Evolutionary conservation across 495 filamentous ascomycete species (phyloP), one percentile per base, ranked within the genome.

Genomic region (Podospora australis): DNA sequence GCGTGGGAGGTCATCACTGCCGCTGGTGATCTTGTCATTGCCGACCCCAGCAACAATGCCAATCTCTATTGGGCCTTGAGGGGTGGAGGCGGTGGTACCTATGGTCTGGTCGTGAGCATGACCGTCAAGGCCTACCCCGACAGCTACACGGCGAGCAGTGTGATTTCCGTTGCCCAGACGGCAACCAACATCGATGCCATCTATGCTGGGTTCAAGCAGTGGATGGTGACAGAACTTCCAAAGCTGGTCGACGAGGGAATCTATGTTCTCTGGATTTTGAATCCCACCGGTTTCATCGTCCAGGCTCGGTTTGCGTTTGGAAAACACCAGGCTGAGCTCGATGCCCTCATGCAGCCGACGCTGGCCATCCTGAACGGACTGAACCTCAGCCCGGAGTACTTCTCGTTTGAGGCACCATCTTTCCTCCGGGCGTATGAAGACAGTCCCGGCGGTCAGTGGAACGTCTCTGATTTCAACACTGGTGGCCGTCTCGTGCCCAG

Each of bases 51-150:
- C n/a, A 51, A 60, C 6, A 63, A 82, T 26, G 43, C 64, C 0
- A 80, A 83, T 28, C 68, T 82, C 2, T 84, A 78, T 67, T 83
- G 73, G 80, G 80, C 80, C 6, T 60, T 82, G 0, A 65, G 68
- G 25, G 80, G 79, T 10, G 79, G 79, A 4, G 78, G 78, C 13
- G 72, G 62, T 4, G 73, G 76, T 1, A 78, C 71, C n/a, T 81
- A 70, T 21, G 80, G 71, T 1, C 71, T 78, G 2, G 77, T 82
- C 3, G 54, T 59, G 14, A 72, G 70, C 1, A 53, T 72, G 41
- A 68, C 64, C 0, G 61, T 70, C 3, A 65, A 62, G 34, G 64
- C 64, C n/a, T 59, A 63, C 46, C 58, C 60, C 2, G 69, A 74
- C n/a, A 44, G 48, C 2, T 48, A 40, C 2, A 44, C 59, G 4